Evolutionary conservation across 345 rosid species (phyloP).

Genomic region (Syzygium jambos): DNA sequence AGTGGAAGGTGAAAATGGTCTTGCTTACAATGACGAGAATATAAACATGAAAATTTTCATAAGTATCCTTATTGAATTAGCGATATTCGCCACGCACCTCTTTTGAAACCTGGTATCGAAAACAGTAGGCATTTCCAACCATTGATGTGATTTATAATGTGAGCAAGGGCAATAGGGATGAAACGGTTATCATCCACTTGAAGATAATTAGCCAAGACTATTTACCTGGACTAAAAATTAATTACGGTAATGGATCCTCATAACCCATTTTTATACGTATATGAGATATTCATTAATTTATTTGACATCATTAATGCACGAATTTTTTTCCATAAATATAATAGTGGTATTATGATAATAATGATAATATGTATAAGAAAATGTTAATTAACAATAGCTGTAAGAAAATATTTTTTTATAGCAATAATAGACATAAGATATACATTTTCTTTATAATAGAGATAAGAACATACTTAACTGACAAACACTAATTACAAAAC

Average conservation of each 20-base stretch:
- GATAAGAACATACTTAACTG: background rate
- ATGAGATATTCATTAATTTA: background rate
- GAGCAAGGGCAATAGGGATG: background rate
- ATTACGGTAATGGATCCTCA: background rate
- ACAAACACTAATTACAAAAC: background rate
- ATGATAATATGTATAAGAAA: background rate
- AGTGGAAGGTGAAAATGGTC: background rate
- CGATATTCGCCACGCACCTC: background rate
- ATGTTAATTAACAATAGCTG: background rate
- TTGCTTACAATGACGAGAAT: background rate
- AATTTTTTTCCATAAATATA: background rate
- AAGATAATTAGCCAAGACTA: background rate
- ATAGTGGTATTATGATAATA: background rate
- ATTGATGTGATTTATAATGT: background rate
- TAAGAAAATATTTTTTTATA: background rate
- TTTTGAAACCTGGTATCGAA: background rate
- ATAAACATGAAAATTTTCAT: background rate
- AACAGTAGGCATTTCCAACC: background rate
- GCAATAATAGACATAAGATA: background rate
- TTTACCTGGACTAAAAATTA: background rate
- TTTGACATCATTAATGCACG: background rate
- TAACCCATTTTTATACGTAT: background rate
- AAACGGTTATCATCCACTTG: background rate
- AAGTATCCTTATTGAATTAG: background rate
- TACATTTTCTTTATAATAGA: background rate